These are phyloP conservation scores for Metschnikowia sp. DNA, from an alignment of 805 yeast genomes.

Conservation along the genomic window DNA sequence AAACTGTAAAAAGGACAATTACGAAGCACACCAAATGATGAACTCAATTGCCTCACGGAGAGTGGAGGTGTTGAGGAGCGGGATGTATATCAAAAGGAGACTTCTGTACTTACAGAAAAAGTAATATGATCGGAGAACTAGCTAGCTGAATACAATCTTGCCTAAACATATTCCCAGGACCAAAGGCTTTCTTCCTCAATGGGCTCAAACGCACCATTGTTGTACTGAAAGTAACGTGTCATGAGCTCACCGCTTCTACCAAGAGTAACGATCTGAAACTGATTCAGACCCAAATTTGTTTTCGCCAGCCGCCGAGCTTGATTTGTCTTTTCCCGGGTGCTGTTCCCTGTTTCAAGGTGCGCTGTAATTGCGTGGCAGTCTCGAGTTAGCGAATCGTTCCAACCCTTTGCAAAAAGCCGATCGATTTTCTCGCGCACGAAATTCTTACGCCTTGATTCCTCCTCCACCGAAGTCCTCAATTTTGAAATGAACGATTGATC, in stretches of 20 bases:
- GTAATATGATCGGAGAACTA: not conserved
- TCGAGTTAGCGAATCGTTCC: too few relatives aligned
- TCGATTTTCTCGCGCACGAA: not conserved
- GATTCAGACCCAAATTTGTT: not conserved
- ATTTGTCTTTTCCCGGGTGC: not conserved
- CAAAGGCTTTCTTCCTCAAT: not conserved
- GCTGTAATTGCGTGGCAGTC: too few relatives aligned
- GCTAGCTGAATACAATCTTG: not conserved
- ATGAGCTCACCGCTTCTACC: not conserved
- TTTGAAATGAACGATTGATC: not conserved
- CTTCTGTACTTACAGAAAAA: not conserved
- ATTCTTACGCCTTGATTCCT: not conserved
- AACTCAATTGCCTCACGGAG: constrained; percentile 1
- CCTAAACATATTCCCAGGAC: not conserved
- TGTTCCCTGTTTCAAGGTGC: too few relatives aligned
- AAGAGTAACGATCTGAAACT: not conserved
- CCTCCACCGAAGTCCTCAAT: not conserved
- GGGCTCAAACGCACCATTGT: not conserved
- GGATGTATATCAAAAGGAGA: not conserved
- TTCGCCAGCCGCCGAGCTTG: not conserved
- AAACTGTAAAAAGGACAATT: constrained; percentile 1
- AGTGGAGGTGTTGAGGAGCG: not conserved
- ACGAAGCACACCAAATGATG: constrained; percentile 5
- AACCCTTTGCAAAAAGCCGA: not conserved
- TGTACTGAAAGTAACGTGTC: constrained; percentile 2